phyloP scores from a whole-genome alignment of 495 filamentous ascomycete species.

The Penicillium verhagenii region DNA sequence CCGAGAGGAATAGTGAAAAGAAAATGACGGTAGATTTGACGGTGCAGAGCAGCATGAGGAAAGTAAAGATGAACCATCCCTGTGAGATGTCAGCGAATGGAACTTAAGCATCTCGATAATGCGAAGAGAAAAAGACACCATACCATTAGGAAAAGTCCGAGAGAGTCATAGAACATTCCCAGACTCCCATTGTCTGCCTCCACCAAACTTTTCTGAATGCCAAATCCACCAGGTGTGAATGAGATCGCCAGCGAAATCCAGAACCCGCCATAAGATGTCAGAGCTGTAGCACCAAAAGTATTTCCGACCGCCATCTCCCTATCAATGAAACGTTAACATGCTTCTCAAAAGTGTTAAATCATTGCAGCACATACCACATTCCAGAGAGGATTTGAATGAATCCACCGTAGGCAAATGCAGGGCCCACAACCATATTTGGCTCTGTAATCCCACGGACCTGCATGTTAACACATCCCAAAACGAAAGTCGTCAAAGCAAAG shows the following conservation, averaged over 20 bases:
- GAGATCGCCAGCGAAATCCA: constrained; percentile 86
- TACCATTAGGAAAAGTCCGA: constrained; percentile 77
- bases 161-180: constrained; percentile 57
- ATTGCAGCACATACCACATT: constrained; percentile 83
- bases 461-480: constrained; percentile 74
- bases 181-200: constrained; percentile 42
- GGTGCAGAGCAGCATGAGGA: constrained; percentile 74
- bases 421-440: constrained; percentile 61
- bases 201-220: constrained; percentile 45
- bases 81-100: constrained; percentile 41
- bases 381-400: constrained; percentile 71
- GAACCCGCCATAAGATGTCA: constrained; percentile 93
- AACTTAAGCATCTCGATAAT: background rate
- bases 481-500: constrained; percentile 85
- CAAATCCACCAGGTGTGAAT: constrained; percentile 70
- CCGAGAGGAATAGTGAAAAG: constrained; percentile 83
- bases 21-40: constrained; percentile 88
- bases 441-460: constrained; percentile 50
- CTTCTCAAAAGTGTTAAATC: background rate
- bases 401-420: constrained; percentile 71
- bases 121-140: constrained; percentile 9
- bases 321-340: background rate
- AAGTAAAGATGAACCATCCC: constrained; percentile 93
- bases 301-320: constrained; percentile 96
- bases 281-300: constrained; percentile 92